Conservation (phyloP, 306 rosid genomes). For the Begonia peltatifolia region DNA sequence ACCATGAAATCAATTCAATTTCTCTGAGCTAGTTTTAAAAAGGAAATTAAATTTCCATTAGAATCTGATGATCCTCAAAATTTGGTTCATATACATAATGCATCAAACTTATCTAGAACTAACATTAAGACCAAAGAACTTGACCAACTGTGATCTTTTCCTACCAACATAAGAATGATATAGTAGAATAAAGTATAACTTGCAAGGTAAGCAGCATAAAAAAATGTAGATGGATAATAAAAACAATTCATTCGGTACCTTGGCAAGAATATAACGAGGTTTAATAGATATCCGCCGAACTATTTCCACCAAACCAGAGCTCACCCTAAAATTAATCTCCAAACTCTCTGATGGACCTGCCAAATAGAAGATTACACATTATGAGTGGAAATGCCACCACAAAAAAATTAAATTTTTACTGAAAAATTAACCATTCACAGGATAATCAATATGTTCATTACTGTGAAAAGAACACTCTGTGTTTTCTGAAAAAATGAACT, state of each 20-base stretch:
- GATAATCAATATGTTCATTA: too few species aligned
- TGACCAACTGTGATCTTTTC: neutral
- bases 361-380: constrained; percentile 12
- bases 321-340: constrained; percentile 81
- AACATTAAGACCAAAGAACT: neutral
- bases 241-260: constrained; percentile 39
- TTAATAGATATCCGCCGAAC: constrained; percentile 47
- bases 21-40: too few species aligned
- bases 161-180: neutral
- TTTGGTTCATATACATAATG: too few species aligned
- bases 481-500: too few species aligned
- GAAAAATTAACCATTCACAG: too few species aligned
- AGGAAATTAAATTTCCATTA: too few species aligned
- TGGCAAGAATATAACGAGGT: constrained; percentile 95
- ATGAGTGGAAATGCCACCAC: constrained; percentile 12
- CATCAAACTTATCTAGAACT: too few species aligned
- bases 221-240: neutral
- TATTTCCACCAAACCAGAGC: constrained; percentile 92
- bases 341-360: constrained; percentile 87
- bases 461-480: too few species aligned
- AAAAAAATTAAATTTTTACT: neutral
- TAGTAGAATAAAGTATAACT: too few species aligned
- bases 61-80: too few species aligned
- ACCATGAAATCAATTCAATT: too few species aligned
- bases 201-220: too few species aligned